Evolutionary conservation across 495 filamentous ascomycete genomes (phyloP).

Genomic region (Podospora anserina): DNA sequence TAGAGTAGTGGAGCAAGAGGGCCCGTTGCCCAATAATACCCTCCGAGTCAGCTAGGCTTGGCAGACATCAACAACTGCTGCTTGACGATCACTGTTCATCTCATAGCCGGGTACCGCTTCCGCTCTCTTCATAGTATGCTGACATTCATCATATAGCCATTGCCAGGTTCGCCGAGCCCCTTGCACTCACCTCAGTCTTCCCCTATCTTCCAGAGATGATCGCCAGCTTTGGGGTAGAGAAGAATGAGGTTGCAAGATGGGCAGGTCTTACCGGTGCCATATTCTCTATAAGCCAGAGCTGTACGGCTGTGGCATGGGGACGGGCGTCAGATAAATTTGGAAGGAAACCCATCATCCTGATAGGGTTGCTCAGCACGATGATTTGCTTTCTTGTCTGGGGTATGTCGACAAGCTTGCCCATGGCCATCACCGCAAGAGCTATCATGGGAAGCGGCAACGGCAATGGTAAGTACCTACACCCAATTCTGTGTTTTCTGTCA

Average conservation of each 20-base stretch:
- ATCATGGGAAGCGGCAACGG: constrained; percentile 65
- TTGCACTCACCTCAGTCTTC: constrained; percentile 79
- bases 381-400: constrained; percentile 69
- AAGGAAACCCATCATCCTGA: constrained; percentile 70
- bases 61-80: not conserved
- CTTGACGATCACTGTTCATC: not conserved
- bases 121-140: constrained; percentile 25
- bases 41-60: not conserved
- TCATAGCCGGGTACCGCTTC: constrained; percentile 15
- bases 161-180: constrained; percentile 80
- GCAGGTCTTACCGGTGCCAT: constrained; percentile 67
- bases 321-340: constrained; percentile 68
- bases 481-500: no score
- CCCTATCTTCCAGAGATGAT: constrained; percentile 94
- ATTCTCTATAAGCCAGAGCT: constrained; percentile 68
- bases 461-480: constrained; percentile 47
- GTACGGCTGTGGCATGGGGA: constrained; percentile 79
- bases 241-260: constrained; percentile 72
- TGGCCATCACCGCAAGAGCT: constrained; percentile 67
- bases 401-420: constrained; percentile 66
- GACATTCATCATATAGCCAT: constrained; percentile 48
- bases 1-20: not conserved
- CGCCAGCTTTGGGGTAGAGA: constrained; percentile 68
- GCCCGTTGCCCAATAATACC: not conserved
- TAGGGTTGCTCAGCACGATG: constrained; percentile 71